Evolutionary conservation across 495 filamentous ascomycete genomes (phyloP).

Genomic region (Hyaloscypha finlandica): DNA sequence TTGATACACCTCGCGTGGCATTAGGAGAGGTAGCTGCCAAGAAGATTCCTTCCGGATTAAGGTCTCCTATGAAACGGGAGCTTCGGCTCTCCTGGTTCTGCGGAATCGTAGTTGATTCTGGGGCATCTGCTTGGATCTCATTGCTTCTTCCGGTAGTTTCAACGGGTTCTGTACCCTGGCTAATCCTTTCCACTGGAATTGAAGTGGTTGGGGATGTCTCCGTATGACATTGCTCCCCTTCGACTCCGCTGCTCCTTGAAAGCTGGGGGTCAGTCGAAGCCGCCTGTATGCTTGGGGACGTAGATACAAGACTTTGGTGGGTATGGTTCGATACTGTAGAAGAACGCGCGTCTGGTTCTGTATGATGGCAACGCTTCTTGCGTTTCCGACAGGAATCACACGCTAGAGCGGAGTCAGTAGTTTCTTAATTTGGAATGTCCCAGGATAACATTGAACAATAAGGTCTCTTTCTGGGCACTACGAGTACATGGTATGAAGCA

Average conservation of each 20-base stretch:
- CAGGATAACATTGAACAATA: too few species aligned
- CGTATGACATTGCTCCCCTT: neutral
- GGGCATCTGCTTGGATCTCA: neutral
- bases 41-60: slow-evolving; percentile 55
- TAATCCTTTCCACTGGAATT: neutral
- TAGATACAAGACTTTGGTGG: neutral
- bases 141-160: neutral
- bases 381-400: slow-evolving; percentile 47
- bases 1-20: slow-evolving; percentile 38
- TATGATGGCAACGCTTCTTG: slow-evolving; percentile 36
- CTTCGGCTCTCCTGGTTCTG: neutral
- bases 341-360: neutral
- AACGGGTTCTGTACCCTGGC: neutral
- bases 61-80: slow-evolving; percentile 51
- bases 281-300: neutral
- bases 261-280: neutral
- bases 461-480: too few species aligned
- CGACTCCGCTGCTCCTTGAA: neutral
- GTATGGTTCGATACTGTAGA: neutral
- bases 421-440: too few species aligned
- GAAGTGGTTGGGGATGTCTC: neutral
- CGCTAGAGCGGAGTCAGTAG: slow-evolving; percentile 25
- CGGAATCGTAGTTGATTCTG: neutral
- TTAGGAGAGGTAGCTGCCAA: slow-evolving; percentile 44
- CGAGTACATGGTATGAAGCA: too few species aligned